Conservation (phyloP, 805 yeast species). For the Yarrowia sp. region DNA sequence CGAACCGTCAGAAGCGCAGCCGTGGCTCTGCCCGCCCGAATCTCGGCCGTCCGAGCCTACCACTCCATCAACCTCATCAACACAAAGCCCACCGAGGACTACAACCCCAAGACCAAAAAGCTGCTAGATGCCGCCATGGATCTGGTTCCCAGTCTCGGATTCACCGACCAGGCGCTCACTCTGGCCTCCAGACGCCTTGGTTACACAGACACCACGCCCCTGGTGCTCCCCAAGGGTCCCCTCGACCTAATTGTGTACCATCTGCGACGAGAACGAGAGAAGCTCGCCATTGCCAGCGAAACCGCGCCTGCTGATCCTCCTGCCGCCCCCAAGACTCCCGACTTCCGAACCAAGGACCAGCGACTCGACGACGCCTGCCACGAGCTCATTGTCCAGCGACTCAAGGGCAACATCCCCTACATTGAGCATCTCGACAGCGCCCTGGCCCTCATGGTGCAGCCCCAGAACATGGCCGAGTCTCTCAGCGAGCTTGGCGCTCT, state of each 20-base stretch:
- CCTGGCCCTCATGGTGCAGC: slow-evolving; percentile 61
- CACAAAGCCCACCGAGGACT: slow-evolving; percentile 26
- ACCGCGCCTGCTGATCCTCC: slow-evolving; percentile 9
- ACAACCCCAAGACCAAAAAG: slow-evolving; percentile 22
- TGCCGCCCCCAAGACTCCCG: slow-evolving; percentile 42
- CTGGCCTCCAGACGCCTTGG: slow-evolving; percentile 50
- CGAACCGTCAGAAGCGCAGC: background rate
- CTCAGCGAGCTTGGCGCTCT: slow-evolving; percentile 68
- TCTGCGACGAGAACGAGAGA: slow-evolving; percentile 41
- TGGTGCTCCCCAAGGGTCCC: slow-evolving; percentile 46
- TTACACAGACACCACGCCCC: slow-evolving; percentile 51
- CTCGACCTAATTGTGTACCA: slow-evolving; percentile 57
- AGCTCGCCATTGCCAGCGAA: slow-evolving; percentile 3
- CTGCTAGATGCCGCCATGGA: slow-evolving; percentile 37
- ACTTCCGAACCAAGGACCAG: slow-evolving; percentile 43
- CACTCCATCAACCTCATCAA: slow-evolving; percentile 19
- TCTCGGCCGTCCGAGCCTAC: background rate
- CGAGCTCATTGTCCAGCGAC: slow-evolving; percentile 44
- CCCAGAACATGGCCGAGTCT: slow-evolving; percentile 57
- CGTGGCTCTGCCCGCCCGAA: background rate
- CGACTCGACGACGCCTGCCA: slow-evolving; percentile 43
- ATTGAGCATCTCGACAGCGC: slow-evolving; percentile 42
- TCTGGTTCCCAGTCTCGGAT: slow-evolving; percentile 53
- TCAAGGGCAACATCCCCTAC: slow-evolving; percentile 45
- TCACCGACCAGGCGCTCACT: slow-evolving; percentile 48